Base-by-base conservation (phyloP, 1,139 yeast genomes). In the Pichia terricola region DNA sequence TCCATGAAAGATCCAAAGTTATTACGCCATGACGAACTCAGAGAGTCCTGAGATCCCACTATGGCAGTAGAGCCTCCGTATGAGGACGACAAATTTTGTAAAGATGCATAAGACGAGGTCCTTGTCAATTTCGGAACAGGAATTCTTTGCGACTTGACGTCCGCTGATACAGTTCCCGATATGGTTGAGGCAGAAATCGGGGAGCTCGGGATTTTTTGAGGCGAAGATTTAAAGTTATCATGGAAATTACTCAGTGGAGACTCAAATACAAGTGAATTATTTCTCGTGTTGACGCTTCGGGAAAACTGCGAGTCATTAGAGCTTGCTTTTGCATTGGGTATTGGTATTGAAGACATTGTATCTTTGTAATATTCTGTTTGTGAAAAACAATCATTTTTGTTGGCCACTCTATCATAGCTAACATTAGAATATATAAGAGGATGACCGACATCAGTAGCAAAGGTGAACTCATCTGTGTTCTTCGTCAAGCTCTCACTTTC, bases 21-120 rank as follows among this genome's bases (percentile, higher is more conserved):
- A 44, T 50, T 53, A 44, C 59, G 52, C 65, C 58, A 61, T 16
- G 60, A 61, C 16, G 60, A 61, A 34, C 50, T 50, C 11, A 62
- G 53, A 3, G 49, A 37, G 2, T 50, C 40, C 11, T 49, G 43
- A 1, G 48, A 45, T 5, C 50, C 49, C 5, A 39, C 11, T 16
- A 45, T 35, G 8, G 8, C 11, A 10, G 16, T 10, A n/a, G 47
- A 52, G 0, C 58, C 49, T 11, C 53, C 53, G 40, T 57, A 58
- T 4, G 65, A 60, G 7, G 57, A 48, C 4, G 66, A 62, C 34
- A 62, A 41, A 41, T 54, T 54, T 44, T 61, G 65, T 26, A 61
- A 49, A 3, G 66, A 62, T 1, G 61, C 59, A 39, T 60, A 60
- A 3, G 64, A 60, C 3, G 62, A 56, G 10, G 60, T 52, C 31